phyloP scores from a whole-genome alignment of 306 rosid species.

The Alnus glutinosa region DNA sequence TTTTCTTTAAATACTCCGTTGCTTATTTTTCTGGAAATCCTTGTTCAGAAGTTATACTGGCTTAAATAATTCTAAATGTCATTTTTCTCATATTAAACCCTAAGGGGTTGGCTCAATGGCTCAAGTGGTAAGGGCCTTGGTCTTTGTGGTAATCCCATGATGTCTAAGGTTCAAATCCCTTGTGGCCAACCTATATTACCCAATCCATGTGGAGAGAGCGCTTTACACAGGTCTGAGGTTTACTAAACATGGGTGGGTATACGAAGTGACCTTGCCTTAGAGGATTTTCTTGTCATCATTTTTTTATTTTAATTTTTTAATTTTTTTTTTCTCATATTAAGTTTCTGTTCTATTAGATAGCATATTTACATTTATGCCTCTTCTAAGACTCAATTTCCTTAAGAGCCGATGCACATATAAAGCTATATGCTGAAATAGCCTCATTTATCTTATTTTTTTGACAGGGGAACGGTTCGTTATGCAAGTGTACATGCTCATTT shows the following conservation, averaged over 20 bases:
- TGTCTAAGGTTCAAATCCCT: too few species aligned
- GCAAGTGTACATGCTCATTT: slow-evolving; percentile 97
- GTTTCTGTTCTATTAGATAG: not conserved
- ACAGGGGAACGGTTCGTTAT: slow-evolving; percentile 92
- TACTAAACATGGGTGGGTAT: too few species aligned
- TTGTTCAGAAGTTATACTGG: not conserved
- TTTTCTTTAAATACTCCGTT: not conserved
- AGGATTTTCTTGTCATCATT: too few species aligned
- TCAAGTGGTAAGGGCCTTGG: too few species aligned
- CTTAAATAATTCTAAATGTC: not conserved
- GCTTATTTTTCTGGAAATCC: not conserved
- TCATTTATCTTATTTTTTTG: slow-evolving; percentile 13
- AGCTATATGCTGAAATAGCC: not conserved
- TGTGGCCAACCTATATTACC: too few species aligned
- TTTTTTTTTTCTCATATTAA: not conserved
- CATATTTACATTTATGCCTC: not conserved
- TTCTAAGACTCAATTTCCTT: not conserved
- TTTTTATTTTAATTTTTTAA: too few species aligned
- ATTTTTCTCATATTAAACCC: too few species aligned
- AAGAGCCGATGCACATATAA: not conserved
- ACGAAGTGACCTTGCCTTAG: too few species aligned
- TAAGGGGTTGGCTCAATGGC: too few species aligned
- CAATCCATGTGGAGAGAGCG: too few species aligned
- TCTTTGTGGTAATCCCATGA: too few species aligned
- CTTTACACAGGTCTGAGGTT: too few species aligned